Evolutionary conservation across 768 basidiomycete species (phyloP), one percentile per base, ranked within the genome.

Genomic region (Floccularia luteovirens): DNA sequence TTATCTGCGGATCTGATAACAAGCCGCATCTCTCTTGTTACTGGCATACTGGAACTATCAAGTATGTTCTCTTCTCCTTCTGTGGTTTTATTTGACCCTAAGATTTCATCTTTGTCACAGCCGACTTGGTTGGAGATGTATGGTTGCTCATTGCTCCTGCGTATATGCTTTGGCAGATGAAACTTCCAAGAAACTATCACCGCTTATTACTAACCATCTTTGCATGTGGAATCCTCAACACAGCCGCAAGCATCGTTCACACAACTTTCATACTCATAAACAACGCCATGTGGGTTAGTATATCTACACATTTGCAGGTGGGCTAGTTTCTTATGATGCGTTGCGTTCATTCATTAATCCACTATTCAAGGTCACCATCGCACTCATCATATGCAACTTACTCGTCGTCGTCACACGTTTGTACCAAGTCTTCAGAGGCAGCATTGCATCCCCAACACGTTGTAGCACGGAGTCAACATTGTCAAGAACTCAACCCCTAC

Each of bases 401-500:
- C 50, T 58, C n/a, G 54, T 55, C 30, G 41, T 54, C 7, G 52
- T 49, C 3, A 58, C 52, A 10, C 53, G 46, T 43, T 24, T 55
- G n/a, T 58, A 55, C 34, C 39, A 46, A 12, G 28, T 41, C 14
- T 36, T 45, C 27, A 33, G 40, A 13, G 17, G 36, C 16, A 28
- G 28, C 14, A 24, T 16, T 17, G 39, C 31, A 24, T 39, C 30
- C 10, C 28, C 31, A 19, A 33, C 43, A 10, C 19, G 24, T 11
- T 19, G 10, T 21, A 11, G 5, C 10, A 21, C 36, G 16, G 12
- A 23, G 12, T 19, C 13, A 11, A 23, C 22, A 10, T 23, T 23
- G 5, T 23, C 21, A 23, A n/a, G n/a, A n/a, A n/a, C n/a, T n/a
- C n/a, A n/a, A n/a, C n/a, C n/a, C n/a, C n/a, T n/a, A n/a, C n/a